Percentiles rank a stretch among this genome's conserved stretches.
phyloP scores from a whole-genome alignment of 2,329 filamentous ascomycete species.

The Metarhizium rileyi region DNA sequence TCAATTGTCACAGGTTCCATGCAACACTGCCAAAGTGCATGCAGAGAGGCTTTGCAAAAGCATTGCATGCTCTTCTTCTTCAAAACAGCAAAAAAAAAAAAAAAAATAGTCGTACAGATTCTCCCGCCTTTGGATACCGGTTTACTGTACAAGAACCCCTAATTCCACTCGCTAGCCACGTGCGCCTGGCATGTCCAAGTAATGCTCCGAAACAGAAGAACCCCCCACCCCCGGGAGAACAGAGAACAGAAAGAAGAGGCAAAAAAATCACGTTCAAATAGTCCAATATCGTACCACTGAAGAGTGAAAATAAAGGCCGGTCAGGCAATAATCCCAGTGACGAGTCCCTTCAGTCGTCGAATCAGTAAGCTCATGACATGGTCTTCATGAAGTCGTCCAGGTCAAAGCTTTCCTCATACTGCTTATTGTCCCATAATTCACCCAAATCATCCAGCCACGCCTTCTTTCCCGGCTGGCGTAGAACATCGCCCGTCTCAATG shows the following conservation, averaged over 20 bases:
- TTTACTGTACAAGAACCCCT: constrained; percentile 1
- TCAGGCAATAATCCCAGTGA: not conserved
- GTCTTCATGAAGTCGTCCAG: constrained; percentile 89
- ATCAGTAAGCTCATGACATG: constrained; percentile 53
- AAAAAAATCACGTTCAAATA: not conserved
- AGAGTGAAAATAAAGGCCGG: not conserved
- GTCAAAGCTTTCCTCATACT: constrained; percentile 98
- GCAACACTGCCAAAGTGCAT: no score
- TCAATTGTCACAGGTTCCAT: no score
- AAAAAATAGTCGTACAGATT: constrained; percentile 4
- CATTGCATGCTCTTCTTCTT: no score
- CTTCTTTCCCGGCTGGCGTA: constrained; percentile 94
- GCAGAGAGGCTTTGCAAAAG: no score
- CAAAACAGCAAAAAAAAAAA: no score
- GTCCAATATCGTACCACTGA: not conserved
- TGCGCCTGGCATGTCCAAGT: constrained; percentile 1
- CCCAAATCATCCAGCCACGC: constrained; percentile 89
- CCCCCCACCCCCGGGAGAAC: not conserved
- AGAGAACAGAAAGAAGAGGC: not conserved
- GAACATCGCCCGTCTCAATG: constrained; percentile 80
- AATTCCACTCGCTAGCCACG: constrained; percentile 3
- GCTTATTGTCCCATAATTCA: constrained; percentile 92
- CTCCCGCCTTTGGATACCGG: not conserved
- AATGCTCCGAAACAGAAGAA: not conserved
- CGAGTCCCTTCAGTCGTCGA: not conserved